A percentile compares a stretch with the other conserved stretches of the same genome.
phyloP scores from a whole-genome alignment of 2,329 filamentous ascomycete species.

The Cordyceps cicadae region DNA sequence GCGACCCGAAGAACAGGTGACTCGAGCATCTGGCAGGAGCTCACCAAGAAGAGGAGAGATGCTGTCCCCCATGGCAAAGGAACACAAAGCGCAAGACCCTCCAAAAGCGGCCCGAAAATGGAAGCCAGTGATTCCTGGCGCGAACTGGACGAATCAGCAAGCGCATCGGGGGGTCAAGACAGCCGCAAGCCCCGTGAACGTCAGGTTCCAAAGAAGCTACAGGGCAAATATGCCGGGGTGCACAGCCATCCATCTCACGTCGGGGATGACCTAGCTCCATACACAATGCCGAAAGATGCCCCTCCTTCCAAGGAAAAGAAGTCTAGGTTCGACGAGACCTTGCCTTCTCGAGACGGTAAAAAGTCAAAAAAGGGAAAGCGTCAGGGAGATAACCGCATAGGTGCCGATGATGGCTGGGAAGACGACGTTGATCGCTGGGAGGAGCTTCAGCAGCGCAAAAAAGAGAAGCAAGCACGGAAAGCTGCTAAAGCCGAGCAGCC shows the following conservation, averaged over 20 bases:
- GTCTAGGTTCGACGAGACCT: not conserved
- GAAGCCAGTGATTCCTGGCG: slow-evolving; percentile 17
- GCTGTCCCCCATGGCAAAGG: not conserved
- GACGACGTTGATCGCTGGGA: slow-evolving; percentile 32
- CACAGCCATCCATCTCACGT: slow-evolving; percentile 9
- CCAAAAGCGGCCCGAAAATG: not conserved
- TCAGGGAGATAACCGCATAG: not conserved
- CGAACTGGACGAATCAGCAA: slow-evolving; percentile 9
- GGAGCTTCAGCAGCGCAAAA: slow-evolving; percentile 32
- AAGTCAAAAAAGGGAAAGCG: slow-evolving; percentile 6
- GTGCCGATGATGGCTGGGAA: slow-evolving; percentile 28
- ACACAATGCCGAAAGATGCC: not conserved
- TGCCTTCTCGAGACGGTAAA: not conserved
- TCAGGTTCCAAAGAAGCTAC: slow-evolving; percentile 5
- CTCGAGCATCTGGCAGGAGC: slow-evolving; percentile 15
- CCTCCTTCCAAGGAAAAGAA: not conserved
- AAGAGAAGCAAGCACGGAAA: slow-evolving; percentile 33
- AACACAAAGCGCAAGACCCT: not conserved
- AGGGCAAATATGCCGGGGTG: slow-evolving; percentile 2
- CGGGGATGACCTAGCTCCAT: not conserved
- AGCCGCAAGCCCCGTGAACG: not conserved
- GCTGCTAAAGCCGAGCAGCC: slow-evolving; percentile 31
- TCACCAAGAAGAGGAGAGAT: slow-evolving; percentile 8
- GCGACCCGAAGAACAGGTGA: slow-evolving; percentile 1
- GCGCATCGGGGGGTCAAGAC: not conserved